Evolutionary conservation across 441 rosid genomes (phyloP), one percentile per base, ranked within the genome.

Genomic region (Monsonia emarginata): DNA sequence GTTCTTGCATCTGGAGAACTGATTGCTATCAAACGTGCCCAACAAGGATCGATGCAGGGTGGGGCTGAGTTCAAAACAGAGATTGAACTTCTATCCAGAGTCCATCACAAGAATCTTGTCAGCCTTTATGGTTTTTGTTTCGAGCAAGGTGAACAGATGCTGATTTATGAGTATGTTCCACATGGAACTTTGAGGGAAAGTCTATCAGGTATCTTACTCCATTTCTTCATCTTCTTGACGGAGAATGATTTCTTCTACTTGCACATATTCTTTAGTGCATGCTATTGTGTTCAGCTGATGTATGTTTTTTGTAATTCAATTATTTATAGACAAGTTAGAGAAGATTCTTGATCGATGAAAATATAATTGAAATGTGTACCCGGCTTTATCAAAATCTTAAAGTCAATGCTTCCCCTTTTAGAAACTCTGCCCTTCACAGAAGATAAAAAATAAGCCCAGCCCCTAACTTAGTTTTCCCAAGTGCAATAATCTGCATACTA

Each of bases 31-130:
- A 88, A 88, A 82, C 79, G 94, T 76, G 89, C 97, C 66, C 85
- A 85, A 75, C 86, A 83, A 73, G 95, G 84, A 71, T 90, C 97
- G 21, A 71, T 85, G 82, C 98, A 93, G 75, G 96, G 97, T 38
- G 97, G 84, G n/a, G 27, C 74, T 3, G 97, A 90, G 78, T 90
- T 92, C 79, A 92, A 92, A 78, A 90, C 83, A 36, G 98, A 92
- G 80, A 85, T 90, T 11, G 97, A 92, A 69, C 92, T 90, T 74
- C 86, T 90, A 13, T 92, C 98, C 18, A 81, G 98, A 71, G 95
- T 90, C 72, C 97, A 92, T 76, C 98, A 90, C 63, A 92, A 83
- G 75, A 90, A 90, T 74, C 86, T 86, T 38, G 94, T 88, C 9
- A 69, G 82, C 70, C 91, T 90, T 16, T 42, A 84, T 21, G 91